A percentile compares a stretch with the other conserved stretches of the same genome.
Evolutionary conservation across 306 rosid genomes (phyloP).

Genomic region (Cucurbita maxima): DNA sequence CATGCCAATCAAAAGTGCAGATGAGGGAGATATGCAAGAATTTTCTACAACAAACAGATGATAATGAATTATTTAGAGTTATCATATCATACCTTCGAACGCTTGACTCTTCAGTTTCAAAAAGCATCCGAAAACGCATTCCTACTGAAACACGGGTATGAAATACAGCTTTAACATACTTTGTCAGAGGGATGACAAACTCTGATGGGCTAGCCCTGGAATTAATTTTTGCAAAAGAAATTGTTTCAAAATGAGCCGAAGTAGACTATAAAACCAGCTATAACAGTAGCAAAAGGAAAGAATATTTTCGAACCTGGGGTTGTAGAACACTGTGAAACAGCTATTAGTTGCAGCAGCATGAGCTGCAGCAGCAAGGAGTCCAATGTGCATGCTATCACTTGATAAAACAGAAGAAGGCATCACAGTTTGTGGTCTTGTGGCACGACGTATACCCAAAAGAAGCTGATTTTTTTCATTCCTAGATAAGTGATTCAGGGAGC

Average conservation of each 20-base stretch:
- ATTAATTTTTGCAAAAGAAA: conserved; percentile 2
- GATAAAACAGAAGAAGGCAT: conserved; percentile 81
- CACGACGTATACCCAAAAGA: conserved; percentile 73
- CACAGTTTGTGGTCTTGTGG: conserved; percentile 63
- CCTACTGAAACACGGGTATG: conserved; percentile 87
- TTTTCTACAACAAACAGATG: background rate
- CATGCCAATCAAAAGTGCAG: background rate
- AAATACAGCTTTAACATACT: conserved; percentile 75
- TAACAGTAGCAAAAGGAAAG: background rate
- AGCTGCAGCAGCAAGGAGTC: conserved; percentile 92
- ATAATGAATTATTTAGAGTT: background rate
- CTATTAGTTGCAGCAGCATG: conserved; percentile 86
- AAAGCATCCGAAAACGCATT: conserved; percentile 87
- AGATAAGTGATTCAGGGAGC: background rate
- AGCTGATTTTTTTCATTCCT: conserved; percentile 92
- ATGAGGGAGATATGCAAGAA: background rate
- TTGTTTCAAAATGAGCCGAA: conserved; percentile 12
- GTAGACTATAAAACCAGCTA: background rate
- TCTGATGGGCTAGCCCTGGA: conserved; percentile 91
- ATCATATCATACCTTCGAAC: conserved; percentile 57
- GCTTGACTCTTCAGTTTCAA: conserved; percentile 83
- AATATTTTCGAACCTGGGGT: conserved; percentile 52
- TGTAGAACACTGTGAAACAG: conserved; percentile 76
- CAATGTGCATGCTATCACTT: conserved; percentile 88
- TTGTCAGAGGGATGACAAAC: conserved; percentile 67